phyloP scores from a whole-genome alignment of 345 rosid species.

The Physaria fendleri region DNA sequence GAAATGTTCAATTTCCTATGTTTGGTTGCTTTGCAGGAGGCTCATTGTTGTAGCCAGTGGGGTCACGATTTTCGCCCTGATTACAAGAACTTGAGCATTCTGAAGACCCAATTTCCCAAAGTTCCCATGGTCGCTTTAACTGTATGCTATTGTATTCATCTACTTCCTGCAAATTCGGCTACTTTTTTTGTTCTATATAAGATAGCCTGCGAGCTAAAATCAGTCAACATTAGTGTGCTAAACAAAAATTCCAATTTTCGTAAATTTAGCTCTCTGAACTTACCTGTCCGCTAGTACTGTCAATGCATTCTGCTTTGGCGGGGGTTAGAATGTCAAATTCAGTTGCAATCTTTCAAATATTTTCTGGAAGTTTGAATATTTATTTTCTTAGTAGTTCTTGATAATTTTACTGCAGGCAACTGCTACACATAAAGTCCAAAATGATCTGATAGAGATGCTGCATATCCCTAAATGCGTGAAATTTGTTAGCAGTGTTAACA shows the following conservation, averaged over 20 bases:
- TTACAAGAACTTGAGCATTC: constrained; percentile 83
- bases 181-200: background rate
- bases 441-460: constrained; percentile 84
- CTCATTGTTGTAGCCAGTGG: constrained; percentile 99
- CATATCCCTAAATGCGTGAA: constrained; percentile 68
- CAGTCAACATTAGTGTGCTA: constrained; percentile 7
- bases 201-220: background rate
- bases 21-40: constrained; percentile 64
- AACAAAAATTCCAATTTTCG: background rate
- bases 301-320: background rate
- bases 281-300: background rate
- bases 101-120: constrained; percentile 86
- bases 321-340: background rate
- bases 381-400: background rate
- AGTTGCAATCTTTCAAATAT: background rate
- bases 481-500: constrained; percentile 92
- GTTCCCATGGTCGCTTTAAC: constrained; percentile 90
- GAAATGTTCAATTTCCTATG: background rate
- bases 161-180: background rate
- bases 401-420: constrained; percentile 59
- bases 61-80: constrained; percentile 99
- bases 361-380: background rate
- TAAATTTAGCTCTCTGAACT: background rate
- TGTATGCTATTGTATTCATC: constrained; percentile 41
- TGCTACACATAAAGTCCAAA: constrained; percentile 88